Conservation (phyloP, 192 early-diverging fungal genomes). For the Coemansia sp. region DNA sequence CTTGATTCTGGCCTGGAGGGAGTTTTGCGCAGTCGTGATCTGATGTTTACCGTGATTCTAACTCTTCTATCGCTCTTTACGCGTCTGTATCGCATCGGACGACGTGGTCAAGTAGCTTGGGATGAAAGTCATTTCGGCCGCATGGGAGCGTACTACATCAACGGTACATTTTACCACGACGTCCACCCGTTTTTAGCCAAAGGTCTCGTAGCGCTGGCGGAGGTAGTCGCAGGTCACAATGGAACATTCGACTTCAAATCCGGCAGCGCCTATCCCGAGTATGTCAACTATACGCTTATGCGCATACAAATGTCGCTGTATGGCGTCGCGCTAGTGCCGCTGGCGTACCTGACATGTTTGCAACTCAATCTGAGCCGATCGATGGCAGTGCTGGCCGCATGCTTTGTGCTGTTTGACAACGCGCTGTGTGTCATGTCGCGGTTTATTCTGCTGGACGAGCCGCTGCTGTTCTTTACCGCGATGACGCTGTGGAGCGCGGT, state of each 20-base stretch:
- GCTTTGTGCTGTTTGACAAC: slow-evolving; percentile 66
- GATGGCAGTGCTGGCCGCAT: slow-evolving; percentile 55
- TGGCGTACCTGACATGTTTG: slow-evolving; percentile 67
- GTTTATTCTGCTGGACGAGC: slow-evolving; percentile 71
- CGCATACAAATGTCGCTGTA: slow-evolving; percentile 61
- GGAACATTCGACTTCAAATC: slow-evolving; percentile 65
- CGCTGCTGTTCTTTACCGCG: slow-evolving; percentile 69
- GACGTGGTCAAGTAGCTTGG: slow-evolving; percentile 57
- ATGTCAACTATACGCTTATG: slow-evolving; percentile 70
- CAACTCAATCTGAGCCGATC: slow-evolving; percentile 57
- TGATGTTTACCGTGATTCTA: slow-evolving; percentile 50
- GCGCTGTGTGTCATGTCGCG: slow-evolving; percentile 61
- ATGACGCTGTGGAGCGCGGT: slow-evolving; percentile 55
- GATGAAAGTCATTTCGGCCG: slow-evolving; percentile 65
- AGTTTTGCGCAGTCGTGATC: slow-evolving; percentile 52
- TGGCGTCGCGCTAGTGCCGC: slow-evolving; percentile 64
- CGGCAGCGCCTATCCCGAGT: slow-evolving; percentile 56
- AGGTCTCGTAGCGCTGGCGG: slow-evolving; percentile 63
- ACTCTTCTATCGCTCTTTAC: slow-evolving; percentile 30
- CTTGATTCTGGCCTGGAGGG: slow-evolving; percentile 30
- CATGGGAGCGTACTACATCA: slow-evolving; percentile 89
- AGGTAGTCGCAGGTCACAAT: slow-evolving; percentile 62
- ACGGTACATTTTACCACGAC: slow-evolving; percentile 92
- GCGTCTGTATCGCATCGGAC: slow-evolving; percentile 40
- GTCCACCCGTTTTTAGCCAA: slow-evolving; percentile 94